A percentile compares a stretch with the other conserved stretches of the same genome.
Evolutionary conservation across 2,329 filamentous ascomycete genomes (phyloP).

Genomic region (Penicillium sp.): DNA sequence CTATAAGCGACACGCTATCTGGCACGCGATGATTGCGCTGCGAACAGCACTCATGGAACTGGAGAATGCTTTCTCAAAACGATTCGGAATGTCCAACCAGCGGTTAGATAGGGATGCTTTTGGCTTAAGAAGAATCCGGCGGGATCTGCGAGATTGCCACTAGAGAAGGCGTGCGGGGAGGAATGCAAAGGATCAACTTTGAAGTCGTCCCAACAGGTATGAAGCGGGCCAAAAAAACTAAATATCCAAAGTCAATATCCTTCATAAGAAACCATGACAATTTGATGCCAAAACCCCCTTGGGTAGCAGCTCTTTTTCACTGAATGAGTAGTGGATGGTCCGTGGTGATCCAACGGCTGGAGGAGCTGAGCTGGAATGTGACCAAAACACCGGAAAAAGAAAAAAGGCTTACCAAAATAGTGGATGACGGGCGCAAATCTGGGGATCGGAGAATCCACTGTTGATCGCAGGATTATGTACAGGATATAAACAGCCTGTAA

Average conservation of each 20-base stretch:
- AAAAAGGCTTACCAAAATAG: conserved; percentile 15
- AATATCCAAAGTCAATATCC: not conserved
- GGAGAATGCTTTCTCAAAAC: conserved; percentile 23
- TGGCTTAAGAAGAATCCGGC: conserved; percentile 20
- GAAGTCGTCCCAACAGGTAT: not conserved
- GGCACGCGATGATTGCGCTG: conserved; percentile 23
- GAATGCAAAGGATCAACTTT: conserved; percentile 19
- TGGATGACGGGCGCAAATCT: conserved; percentile 10
- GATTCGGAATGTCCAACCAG: conserved; percentile 26
- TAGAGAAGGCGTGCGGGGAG: conserved; percentile 30
- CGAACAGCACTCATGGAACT: conserved; percentile 26
- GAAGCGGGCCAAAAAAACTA: not conserved
- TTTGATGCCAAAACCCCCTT: not conserved
- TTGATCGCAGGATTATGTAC: conserved; percentile 6
- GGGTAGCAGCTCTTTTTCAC: not conserved
- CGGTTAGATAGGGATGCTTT: conserved; percentile 10
- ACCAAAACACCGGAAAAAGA: conserved; percentile 9
- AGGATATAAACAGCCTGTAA: not conserved
- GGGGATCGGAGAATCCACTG: conserved; percentile 14
- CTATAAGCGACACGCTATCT: conserved; percentile 21
- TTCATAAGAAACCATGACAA: not conserved
- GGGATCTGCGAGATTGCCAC: conserved; percentile 23
- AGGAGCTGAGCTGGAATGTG: conserved; percentile 13
- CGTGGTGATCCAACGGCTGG: conserved; percentile 12
- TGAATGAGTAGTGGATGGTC: not conserved